Conservation (phyloP, 768 basidiomycete species). For the Coprinellus micaceus region DNA sequence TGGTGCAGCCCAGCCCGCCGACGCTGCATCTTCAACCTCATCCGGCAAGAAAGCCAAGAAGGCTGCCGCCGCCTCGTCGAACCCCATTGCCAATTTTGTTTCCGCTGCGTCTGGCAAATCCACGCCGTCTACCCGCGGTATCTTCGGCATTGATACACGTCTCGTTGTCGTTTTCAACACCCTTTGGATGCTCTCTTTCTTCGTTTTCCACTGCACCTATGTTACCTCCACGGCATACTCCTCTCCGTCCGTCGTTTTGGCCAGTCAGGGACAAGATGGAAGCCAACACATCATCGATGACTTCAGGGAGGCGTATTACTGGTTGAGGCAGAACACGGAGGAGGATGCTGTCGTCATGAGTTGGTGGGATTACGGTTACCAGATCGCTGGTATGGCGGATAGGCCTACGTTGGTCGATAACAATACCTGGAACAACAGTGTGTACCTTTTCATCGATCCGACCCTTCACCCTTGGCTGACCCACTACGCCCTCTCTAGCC, state of each 20-base stretch:
- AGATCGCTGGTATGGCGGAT: conserved; percentile 99
- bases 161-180: conserved; percentile 70
- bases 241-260: conserved; percentile 93
- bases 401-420: conserved; percentile 95
- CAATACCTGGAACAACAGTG: conserved; percentile 99
- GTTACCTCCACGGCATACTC: conserved; percentile 94
- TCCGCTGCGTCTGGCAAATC: conserved; percentile 35
- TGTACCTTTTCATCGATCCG: conserved; percentile 28
- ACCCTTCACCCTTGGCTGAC: not conserved
- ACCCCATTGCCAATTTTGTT: conserved; percentile 39
- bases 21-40: conserved; percentile 28
- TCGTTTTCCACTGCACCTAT: conserved; percentile 96
- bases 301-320: conserved; percentile 99
- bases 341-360: conserved; percentile 93
- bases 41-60: conserved; percentile 59
- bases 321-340: conserved; percentile 93
- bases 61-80: conserved; percentile 27
- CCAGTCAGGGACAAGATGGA: conserved; percentile 76
- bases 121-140: conserved; percentile 47
- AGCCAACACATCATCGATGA: conserved; percentile 95
- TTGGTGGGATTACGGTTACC: conserved; percentile 99
- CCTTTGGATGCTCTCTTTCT: conserved; percentile 76
- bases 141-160: conserved; percentile 86
- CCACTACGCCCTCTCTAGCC: conserved; percentile 39
- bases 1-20: conserved; percentile 25